Evolutionary conservation across 768 basidiomycete species (phyloP).

Genomic region (Suillus sp.): DNA sequence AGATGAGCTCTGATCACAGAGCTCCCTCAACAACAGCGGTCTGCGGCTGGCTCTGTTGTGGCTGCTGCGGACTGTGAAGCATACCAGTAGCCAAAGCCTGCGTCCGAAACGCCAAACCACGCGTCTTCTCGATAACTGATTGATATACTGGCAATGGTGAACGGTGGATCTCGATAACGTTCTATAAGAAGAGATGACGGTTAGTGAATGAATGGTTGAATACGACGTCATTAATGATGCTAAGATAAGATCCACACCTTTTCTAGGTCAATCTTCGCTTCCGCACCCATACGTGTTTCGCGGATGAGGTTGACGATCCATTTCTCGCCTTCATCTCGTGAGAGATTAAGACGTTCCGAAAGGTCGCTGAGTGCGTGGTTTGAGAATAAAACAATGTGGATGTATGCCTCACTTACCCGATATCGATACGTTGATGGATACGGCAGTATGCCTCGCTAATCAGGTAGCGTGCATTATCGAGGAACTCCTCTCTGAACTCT

Average conservation of each 20-base stretch:
- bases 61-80: conserved; percentile 37
- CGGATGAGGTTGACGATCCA: conserved; percentile 99
- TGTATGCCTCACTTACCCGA: conserved; percentile 53
- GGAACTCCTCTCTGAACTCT: conserved; percentile 89
- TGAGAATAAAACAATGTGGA: not conserved
- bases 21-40: conserved; percentile 30
- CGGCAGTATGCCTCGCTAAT: conserved; percentile 98
- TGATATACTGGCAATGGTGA: conserved; percentile 90
- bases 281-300: conserved; percentile 94
- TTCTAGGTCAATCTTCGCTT: conserved; percentile 97
- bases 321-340: conserved; percentile 95
- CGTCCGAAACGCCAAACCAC: conserved; percentile 87
- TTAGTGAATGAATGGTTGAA: conserved; percentile 15
- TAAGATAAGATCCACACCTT: conserved; percentile 54
- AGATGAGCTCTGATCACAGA: conserved; percentile 19
- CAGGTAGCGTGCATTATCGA: conserved; percentile 95
- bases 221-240: not conserved
- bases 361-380: conserved; percentile 61
- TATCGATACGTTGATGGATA: conserved; percentile 93
- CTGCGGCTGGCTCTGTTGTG: conserved; percentile 34
- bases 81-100: conserved; percentile 87
- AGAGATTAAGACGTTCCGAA: conserved; percentile 89
- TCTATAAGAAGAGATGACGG: conserved; percentile 47
- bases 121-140: conserved; percentile 92
- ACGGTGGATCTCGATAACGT: conserved; percentile 94